These are phyloP conservation scores for Hyaloperonospora brassicae DNA, from an alignment of 352 stramenopile genomes.

Conservation along the genomic window DNA sequence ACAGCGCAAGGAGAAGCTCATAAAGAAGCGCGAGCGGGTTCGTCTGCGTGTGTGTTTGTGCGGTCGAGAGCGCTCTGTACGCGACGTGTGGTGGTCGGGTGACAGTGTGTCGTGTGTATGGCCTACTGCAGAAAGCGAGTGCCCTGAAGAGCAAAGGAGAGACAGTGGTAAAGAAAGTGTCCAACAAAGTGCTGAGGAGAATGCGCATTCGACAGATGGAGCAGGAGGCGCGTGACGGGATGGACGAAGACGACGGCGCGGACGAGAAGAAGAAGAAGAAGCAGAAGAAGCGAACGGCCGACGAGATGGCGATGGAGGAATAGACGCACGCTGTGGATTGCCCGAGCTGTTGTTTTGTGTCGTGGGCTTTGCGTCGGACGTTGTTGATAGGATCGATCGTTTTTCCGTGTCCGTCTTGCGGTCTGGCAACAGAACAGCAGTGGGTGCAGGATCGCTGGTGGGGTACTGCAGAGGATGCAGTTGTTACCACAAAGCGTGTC, in stretches of 20 bases:
- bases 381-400: neutral
- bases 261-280: conserved; percentile 21
- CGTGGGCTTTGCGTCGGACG: neutral
- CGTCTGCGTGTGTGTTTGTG: neutral
- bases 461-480: too few relatives aligned
- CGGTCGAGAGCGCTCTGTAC: too few relatives aligned
- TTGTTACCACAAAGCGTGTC: too few relatives aligned
- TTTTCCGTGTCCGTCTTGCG: too few relatives aligned
- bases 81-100: too few relatives aligned
- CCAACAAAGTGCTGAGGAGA: conserved; percentile 57
- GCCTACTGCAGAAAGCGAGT: conserved; percentile 35
- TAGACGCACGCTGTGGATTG: conserved; percentile 12
- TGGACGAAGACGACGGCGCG: conserved; percentile 31
- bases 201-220: conserved; percentile 56
- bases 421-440: too few relatives aligned
- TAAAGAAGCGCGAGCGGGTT: conserved; percentile 65
- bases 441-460: too few relatives aligned
- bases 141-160: conserved; percentile 38
- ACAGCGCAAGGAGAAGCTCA: conserved; percentile 60
- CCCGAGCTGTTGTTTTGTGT: neutral
- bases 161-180: conserved; percentile 68
- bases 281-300: conserved; percentile 19
- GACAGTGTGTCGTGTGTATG: neutral
- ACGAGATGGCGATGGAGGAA: conserved; percentile 55
- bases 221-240: conserved; percentile 40